Evolutionary conservation across 2,329 filamentous ascomycete genomes (phyloP).

Genomic region (Fusarium keratoplasticum): DNA sequence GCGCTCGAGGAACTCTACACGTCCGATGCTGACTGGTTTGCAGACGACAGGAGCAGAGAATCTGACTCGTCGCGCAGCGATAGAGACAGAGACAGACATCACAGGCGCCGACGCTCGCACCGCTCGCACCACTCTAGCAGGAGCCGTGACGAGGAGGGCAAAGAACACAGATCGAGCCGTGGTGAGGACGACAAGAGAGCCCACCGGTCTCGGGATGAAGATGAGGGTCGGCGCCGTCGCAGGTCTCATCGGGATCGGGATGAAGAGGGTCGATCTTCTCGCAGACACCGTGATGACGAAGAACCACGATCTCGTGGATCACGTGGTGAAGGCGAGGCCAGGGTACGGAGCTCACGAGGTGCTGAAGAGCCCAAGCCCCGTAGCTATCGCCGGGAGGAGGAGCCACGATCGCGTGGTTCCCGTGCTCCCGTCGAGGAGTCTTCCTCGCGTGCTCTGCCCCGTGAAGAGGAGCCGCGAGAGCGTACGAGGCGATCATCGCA

Average conservation of each 20-base stretch:
- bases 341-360: conserved; percentile 23
- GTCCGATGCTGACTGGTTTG: conserved; percentile 67
- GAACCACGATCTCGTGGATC: conserved; percentile 25
- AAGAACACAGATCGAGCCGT: conserved; percentile 39
- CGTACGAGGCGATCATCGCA: conserved; percentile 35
- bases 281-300: conserved; percentile 32
- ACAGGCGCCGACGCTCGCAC: conserved; percentile 56
- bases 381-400: conserved; percentile 36
- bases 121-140: conserved; percentile 48
- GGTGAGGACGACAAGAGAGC: conserved; percentile 42
- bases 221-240: conserved; percentile 46
- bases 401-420: conserved; percentile 26
- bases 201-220: conserved; percentile 31
- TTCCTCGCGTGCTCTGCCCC: conserved; percentile 12
- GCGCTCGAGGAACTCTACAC: conserved; percentile 55
- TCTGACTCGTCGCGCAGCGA: conserved; percentile 51
- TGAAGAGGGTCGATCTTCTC: conserved; percentile 35
- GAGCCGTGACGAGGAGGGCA: conserved; percentile 48
- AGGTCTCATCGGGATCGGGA: conserved; percentile 28
- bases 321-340: conserved; percentile 30
- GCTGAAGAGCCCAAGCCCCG: conserved; percentile 28
- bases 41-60: conserved; percentile 62
- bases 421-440: conserved; percentile 26
- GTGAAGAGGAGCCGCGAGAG: conserved; percentile 38
- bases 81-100: conserved; percentile 54